A percentile compares a stretch with the other conserved stretches of the same genome.
Conservation (phyloP, 768 basidiomycete species). For the Russula vinacea region DNA sequence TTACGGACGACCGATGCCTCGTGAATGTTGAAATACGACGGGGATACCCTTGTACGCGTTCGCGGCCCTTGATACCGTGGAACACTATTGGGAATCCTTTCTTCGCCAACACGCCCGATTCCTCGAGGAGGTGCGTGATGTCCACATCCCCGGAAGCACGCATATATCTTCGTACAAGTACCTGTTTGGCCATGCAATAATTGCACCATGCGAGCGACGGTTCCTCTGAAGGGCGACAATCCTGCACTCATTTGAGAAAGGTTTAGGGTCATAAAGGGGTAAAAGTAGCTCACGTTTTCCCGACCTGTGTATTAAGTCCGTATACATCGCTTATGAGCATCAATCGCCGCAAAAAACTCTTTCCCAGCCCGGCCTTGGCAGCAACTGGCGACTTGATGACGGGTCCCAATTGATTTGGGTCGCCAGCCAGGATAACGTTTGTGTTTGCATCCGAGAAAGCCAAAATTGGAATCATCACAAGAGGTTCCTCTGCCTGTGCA, state of each 20-base stretch:
- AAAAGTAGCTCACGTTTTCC: constrained; percentile 36
- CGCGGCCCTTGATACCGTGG: constrained; percentile 38
- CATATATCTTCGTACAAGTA: constrained; percentile 41
- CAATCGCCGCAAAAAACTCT: constrained; percentile 40
- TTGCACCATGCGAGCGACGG: constrained; percentile 36
- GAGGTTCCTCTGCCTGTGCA: constrained; percentile 61
- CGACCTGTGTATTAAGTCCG: constrained; percentile 28
- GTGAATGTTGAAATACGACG: constrained; percentile 43
- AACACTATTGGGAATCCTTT: constrained; percentile 37
- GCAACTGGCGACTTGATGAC: constrained; percentile 38
- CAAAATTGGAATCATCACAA: constrained; percentile 47
- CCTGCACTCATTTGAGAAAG: constrained; percentile 20
- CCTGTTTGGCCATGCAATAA: constrained; percentile 56
- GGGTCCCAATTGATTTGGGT: constrained; percentile 41
- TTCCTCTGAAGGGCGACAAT: constrained; percentile 27
- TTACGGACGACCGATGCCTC: constrained; percentile 39
- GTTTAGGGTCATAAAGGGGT: not conserved
- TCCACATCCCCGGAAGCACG: constrained; percentile 33
- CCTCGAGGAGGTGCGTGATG: constrained; percentile 33
- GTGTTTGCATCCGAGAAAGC: constrained; percentile 37
- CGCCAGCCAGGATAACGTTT: constrained; percentile 41
- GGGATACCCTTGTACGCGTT: constrained; percentile 39
- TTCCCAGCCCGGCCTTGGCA: constrained; percentile 33
- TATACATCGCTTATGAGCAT: constrained; percentile 37
- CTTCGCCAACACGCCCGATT: constrained; percentile 35